These are phyloP conservation scores for Hortaea werneckii DNA, from an alignment of 2,329 filamentous ascomycete species.

Conservation along the genomic window DNA sequence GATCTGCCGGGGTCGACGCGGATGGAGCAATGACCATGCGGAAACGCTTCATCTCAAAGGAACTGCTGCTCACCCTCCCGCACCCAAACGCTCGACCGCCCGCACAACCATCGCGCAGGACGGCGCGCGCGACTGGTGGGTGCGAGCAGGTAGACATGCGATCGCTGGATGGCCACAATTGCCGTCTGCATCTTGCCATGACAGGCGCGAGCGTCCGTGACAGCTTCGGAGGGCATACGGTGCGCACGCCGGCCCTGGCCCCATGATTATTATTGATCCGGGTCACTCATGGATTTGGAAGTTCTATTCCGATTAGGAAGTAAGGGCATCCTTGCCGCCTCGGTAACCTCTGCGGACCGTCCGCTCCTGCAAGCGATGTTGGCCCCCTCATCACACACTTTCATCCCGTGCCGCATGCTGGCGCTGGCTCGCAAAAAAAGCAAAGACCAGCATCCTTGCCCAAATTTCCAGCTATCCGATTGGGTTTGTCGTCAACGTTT, in stretches of 20 bases:
- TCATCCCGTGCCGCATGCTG: slow-evolving; percentile 4
- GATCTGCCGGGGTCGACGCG: slow-evolving; percentile 14
- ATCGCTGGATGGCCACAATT: not conserved
- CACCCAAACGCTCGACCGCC: slow-evolving; percentile 1
- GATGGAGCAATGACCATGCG: slow-evolving; percentile 16
- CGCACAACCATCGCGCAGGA: too few species aligned
- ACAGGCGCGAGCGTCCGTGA: too few species aligned
- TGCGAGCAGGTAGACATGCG: not conserved
- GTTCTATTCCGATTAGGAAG: slow-evolving; percentile 12
- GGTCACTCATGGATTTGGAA: slow-evolving; percentile 9
- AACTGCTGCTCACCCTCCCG: slow-evolving; percentile 5
- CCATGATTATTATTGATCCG: too few species aligned
- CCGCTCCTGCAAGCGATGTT: slow-evolving; percentile 7
- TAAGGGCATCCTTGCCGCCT: slow-evolving; percentile 9
- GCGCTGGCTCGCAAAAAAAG: not conserved
- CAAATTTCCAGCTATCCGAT: not conserved
- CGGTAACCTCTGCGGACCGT: not conserved
- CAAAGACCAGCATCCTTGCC: not conserved
- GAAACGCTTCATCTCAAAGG: slow-evolving; percentile 7
- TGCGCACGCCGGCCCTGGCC: too few species aligned
- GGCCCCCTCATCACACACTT: slow-evolving; percentile 8
- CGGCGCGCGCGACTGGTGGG: slow-evolving; percentile 1
- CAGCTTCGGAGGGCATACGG: too few species aligned
- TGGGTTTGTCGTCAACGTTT: not conserved
- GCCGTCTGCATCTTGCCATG: too few species aligned